A percentile compares a stretch with the other conserved stretches of the same genome.
These are phyloP conservation scores for Penicillium sp. DNA, from an alignment of 2,329 filamentous ascomycete species.

Conservation along the genomic window DNA sequence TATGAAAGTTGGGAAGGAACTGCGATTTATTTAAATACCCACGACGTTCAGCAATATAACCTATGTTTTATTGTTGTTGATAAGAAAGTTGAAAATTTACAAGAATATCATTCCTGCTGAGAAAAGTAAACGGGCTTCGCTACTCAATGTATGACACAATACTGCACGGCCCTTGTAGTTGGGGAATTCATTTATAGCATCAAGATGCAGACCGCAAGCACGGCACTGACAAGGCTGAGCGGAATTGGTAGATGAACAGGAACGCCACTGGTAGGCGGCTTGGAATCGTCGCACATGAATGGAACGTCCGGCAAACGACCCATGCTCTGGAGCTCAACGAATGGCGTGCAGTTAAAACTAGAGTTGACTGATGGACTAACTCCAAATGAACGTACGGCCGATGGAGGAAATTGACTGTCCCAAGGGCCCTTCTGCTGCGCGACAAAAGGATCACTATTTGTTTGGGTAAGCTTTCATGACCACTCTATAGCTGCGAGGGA, in stretches of 20 bases:
- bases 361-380: neutral
- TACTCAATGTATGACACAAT: neutral
- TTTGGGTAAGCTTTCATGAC: neutral
- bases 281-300: neutral
- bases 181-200: neutral
- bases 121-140: neutral
- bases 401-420: neutral
- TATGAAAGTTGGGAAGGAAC: too few relatives aligned
- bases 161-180: neutral
- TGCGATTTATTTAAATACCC: too few relatives aligned
- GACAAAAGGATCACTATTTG: neutral
- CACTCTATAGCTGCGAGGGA: too few relatives aligned
- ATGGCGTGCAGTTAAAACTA: neutral
- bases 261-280: neutral
- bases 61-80: neutral
- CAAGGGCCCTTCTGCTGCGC: neutral
- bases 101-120: too few relatives aligned
- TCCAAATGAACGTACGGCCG: neutral
- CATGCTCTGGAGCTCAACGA: neutral
- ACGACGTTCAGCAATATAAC: too few relatives aligned
- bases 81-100: too few relatives aligned
- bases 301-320: neutral
- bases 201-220: neutral
- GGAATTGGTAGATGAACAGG: neutral
- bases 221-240: neutral